Base-by-base conservation (phyloP, 2,329 filamentous ascomycete genomes). In the Cytospora chrysosperma region DNA sequence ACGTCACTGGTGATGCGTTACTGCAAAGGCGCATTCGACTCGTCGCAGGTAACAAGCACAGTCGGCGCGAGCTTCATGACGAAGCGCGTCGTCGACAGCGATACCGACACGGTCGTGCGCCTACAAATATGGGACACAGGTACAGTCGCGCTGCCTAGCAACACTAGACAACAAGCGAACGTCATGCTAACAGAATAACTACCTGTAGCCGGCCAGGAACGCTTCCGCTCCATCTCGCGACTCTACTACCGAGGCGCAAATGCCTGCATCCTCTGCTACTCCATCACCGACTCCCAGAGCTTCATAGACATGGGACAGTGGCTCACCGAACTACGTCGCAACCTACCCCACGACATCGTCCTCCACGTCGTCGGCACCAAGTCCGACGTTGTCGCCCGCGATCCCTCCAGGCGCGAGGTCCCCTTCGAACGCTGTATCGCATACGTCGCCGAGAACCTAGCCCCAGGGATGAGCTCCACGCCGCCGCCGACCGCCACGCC, bases 171-270 rank as follows among this genome's bases (percentile, higher is more conserved):
- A 19, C 37, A 24, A 6, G 13, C 21, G n/a, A 24, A 47, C 43
- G 3, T 13, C 43, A 47, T 57, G 15, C 54, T 60, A 28, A 63
- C 54, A 30, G 50, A 37, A 13, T 3, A 43, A 56, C 57, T 5
- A 26, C 24, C n/a, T 27, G 62, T 50, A 81, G 87, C 94, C 63
- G 94, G 94, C 66, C 94, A 99, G 74, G 94, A 99, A 79, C 88
- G 94, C 62, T 99, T 98, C 76, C 88, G 94, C 70, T 93, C 90
- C 67, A 98, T 99, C 72, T 96, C 92, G 12, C 89, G 93, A 62
- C 86, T 99, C 60, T 98, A 98, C 81, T 99, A 99, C 78, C 90
- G 94, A 72, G 93, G 93, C 73, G 94, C 94, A 67, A 94, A 97
- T 73, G 93, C 93, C 64, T 95, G 92, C 71, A 92, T 97, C 65